These are phyloP conservation scores for Thelonectria discophora DNA, from an alignment of 2,329 filamentous ascomycete genomes.

Conservation along the genomic window DNA sequence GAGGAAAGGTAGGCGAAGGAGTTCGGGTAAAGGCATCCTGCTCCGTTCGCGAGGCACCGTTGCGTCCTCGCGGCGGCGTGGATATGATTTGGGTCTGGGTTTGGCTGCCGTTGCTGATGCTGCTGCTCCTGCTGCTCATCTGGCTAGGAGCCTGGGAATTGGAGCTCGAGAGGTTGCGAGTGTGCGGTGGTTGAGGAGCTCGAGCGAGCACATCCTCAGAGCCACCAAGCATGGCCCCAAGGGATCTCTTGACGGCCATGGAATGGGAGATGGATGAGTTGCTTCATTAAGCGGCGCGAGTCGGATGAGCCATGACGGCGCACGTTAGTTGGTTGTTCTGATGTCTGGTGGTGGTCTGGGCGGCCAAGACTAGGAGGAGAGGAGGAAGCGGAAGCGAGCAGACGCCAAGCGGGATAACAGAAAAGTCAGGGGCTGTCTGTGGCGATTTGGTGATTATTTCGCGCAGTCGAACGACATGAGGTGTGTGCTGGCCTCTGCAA, in stretches of 20 bases:
- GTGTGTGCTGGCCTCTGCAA: constrained; percentile 11
- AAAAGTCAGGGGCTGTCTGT: constrained; percentile 1
- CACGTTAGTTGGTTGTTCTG: constrained; percentile 2
- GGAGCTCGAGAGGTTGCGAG: constrained; percentile 16
- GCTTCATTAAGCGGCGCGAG: constrained; percentile 33
- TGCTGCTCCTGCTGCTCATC: constrained; percentile 27
- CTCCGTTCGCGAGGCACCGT: constrained; percentile 27
- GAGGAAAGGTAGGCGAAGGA: constrained; percentile 38
- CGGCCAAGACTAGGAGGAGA: constrained; percentile 6
- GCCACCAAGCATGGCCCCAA: constrained; percentile 47
- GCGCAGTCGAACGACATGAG: constrained; percentile 5
- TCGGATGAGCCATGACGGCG: constrained; percentile 29
- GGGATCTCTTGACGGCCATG: constrained; percentile 53
- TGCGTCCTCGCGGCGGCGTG: constrained; percentile 9
- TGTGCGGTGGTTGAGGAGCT: constrained; percentile 16
- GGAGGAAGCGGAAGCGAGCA: not conserved
- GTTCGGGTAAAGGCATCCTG: constrained; percentile 40
- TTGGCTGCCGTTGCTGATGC: constrained; percentile 31
- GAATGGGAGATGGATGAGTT: constrained; percentile 30
- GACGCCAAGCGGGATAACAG: constrained; percentile 9
- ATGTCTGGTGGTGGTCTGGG: constrained; percentile 5
- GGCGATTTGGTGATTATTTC: constrained; percentile 7
- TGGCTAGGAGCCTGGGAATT: constrained; percentile 30
- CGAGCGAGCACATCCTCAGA: constrained; percentile 38
- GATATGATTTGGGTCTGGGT: constrained; percentile 23